Percentiles rank a stretch among this genome's conserved stretches.
Evolutionary conservation across 2,329 filamentous ascomycete species (phyloP).

Genomic region (Amphichorda felina): DNA sequence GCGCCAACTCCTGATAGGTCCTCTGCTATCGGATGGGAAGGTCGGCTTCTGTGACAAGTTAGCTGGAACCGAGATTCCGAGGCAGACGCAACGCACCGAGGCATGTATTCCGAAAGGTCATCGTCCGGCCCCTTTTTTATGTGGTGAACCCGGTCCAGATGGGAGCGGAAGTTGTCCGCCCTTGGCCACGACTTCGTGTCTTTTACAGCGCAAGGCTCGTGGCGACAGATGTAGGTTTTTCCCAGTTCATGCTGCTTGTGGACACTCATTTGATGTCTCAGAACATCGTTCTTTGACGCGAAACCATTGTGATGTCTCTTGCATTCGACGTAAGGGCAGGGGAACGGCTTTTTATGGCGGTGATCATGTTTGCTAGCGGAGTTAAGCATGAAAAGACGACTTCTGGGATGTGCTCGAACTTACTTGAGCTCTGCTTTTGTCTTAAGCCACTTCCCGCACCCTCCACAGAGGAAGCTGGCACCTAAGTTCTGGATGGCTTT

Average conservation of each 20-base stretch:
- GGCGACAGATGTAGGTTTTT: conserved; percentile 12
- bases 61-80: too few species aligned
- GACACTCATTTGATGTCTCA: conserved; percentile 64
- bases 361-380: conserved; percentile 66
- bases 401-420: too few species aligned
- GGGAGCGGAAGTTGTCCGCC: conserved; percentile 76
- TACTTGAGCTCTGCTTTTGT: conserved; percentile 47
- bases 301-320: conserved; percentile 50
- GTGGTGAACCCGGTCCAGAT: conserved; percentile 58
- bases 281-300: conserved; percentile 67
- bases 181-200: conserved; percentile 61
- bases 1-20: neutral
- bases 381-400: too few species aligned
- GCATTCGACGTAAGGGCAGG: conserved; percentile 49
- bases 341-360: conserved; percentile 56
- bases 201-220: conserved; percentile 12
- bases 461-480: conserved; percentile 15
- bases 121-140: conserved; percentile 21
- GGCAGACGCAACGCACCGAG: conserved; percentile 7
- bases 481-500: neutral
- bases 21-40: neutral
- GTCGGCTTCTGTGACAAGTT: neutral
- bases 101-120: conserved; percentile 23
- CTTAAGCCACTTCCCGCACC: conserved; percentile 28
- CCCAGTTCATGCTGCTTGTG: conserved; percentile 30